phyloP scores from a whole-genome alignment of 805 yeast species.

The Cyberlindnera lachancei region DNA sequence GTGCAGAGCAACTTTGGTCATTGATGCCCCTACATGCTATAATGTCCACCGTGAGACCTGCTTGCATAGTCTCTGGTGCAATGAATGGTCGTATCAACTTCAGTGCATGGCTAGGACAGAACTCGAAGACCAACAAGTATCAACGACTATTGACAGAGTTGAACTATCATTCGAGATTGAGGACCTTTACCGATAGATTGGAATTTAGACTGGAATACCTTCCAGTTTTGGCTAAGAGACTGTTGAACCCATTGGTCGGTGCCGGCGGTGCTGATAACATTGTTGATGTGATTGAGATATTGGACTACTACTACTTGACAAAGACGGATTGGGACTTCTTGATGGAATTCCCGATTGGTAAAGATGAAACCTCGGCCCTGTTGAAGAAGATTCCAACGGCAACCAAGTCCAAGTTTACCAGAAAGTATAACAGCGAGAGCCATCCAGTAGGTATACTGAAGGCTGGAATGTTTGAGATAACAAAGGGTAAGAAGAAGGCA shows the following conservation, averaged over 20 bases:
- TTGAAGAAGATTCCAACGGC: conserved; percentile 64
- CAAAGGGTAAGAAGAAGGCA: conserved; percentile 21
- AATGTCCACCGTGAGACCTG: conserved; percentile 77
- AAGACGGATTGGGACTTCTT: conserved; percentile 89
- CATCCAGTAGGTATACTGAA: conserved; percentile 62
- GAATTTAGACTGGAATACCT: conserved; percentile 74
- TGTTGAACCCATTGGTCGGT: conserved; percentile 51
- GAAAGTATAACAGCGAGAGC: conserved; percentile 63
- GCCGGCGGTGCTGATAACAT: conserved; percentile 57
- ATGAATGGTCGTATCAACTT: conserved; percentile 66
- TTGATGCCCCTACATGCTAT: conserved; percentile 87
- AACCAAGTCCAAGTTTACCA: conserved; percentile 80
- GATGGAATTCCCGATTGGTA: conserved; percentile 78
- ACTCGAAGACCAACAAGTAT: conserved; percentile 75
- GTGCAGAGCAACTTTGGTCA: conserved; percentile 92
- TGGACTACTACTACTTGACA: conserved; percentile 84
- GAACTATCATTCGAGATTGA: conserved; percentile 78
- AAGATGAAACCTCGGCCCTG: conserved; percentile 33
- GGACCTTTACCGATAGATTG: conserved; percentile 66
- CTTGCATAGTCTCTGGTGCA: conserved; percentile 66
- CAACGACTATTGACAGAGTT: conserved; percentile 75
- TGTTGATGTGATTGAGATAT: conserved; percentile 49
- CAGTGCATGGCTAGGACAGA: conserved; percentile 84
- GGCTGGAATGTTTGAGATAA: conserved; percentile 10
- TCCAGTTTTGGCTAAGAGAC: conserved; percentile 50